Evolutionary conservation across 129 eudicot species (phyloP).

Genomic region (Artemisia annua): DNA sequence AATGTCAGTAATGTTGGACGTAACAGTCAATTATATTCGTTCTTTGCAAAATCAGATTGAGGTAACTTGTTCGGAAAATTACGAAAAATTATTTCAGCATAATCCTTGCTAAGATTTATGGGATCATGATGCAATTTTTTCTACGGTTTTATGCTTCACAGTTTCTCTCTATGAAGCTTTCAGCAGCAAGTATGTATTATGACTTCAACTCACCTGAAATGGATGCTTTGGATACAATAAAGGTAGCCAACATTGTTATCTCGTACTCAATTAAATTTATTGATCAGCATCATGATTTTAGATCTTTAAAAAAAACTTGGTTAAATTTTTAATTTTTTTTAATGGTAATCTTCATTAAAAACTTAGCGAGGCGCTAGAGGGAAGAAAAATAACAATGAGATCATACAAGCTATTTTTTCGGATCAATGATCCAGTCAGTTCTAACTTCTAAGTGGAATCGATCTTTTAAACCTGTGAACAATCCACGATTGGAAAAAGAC

Average conservation of each 20-base stretch:
- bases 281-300: too few relatives aligned
- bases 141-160: slow-evolving; percentile 20
- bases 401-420: too few relatives aligned
- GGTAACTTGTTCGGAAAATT: slow-evolving; percentile 36
- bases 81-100: background rate
- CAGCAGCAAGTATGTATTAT: slow-evolving; percentile 91
- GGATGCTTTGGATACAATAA: slow-evolving; percentile 66
- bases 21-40: slow-evolving; percentile 72
- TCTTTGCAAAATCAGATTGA: slow-evolving; percentile 91
- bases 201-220: slow-evolving; percentile 93
- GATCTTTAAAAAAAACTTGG: too few relatives aligned
- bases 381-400: too few relatives aligned
- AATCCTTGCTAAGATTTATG: background rate
- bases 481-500: too few relatives aligned
- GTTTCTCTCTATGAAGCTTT: slow-evolving; percentile 97
- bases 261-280: too few relatives aligned
- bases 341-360: too few relatives aligned
- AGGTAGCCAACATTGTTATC: slow-evolving; percentile 36
- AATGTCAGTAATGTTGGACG: slow-evolving; percentile 96
- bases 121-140: slow-evolving; percentile 1
- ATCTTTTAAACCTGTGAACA: too few relatives aligned
- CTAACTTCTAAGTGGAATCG: too few relatives aligned
- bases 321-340: too few relatives aligned
- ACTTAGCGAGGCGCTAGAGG: too few relatives aligned
- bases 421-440: too few relatives aligned